Base-by-base conservation (phyloP, 345 rosid species). In the Eucalyptus sideroxylon region DNA sequence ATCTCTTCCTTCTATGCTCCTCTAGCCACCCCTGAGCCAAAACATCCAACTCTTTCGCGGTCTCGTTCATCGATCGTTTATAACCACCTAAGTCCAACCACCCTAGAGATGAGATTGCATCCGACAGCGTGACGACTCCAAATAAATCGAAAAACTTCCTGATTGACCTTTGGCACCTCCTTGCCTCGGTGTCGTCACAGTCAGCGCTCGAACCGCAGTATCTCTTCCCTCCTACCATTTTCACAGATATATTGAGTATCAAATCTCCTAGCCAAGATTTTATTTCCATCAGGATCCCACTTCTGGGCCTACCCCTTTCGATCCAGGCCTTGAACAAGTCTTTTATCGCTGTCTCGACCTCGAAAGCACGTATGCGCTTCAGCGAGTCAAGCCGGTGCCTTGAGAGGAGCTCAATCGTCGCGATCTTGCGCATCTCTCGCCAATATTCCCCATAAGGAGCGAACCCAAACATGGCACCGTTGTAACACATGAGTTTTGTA, bases 381-480 rank as follows among this genome's bases (percentile, higher is more conserved):
- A 92, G 56, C 89, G 87, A 56, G 19, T 92, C 93, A 55, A 92
- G 88, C 86, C 93, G 81, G 37, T 90, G 86, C 42, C 88, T 90
- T 11, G 94, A 93, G 8, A 92, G 90, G 67, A 92, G 95, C 90
- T 92, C 92, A 4, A 89, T 5, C 1, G 86, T 87, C 1, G 88
- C 51, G 9, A 92, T 87, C 91, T 92, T 92, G 31, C 90, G 92
- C 90, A 89, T 92, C 87, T 93, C 94, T 8, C 90, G 91, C 93
- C 94, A 92, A 90, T 88, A 92, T 65, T 86, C 21, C 3, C 95
- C 93, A 7, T 92, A 92, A 67, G 95, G 92, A 82, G 94, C 91
- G 15, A 92, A 89, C 4, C 92, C 93, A 14, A 93, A 91, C 95
- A 93, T 92, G 49, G 92, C 93, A 51, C 51, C 87, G 85, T 91